Base-by-base conservation (phyloP, 139 green algal species). In the Chlamydomonas applanata region DNA sequence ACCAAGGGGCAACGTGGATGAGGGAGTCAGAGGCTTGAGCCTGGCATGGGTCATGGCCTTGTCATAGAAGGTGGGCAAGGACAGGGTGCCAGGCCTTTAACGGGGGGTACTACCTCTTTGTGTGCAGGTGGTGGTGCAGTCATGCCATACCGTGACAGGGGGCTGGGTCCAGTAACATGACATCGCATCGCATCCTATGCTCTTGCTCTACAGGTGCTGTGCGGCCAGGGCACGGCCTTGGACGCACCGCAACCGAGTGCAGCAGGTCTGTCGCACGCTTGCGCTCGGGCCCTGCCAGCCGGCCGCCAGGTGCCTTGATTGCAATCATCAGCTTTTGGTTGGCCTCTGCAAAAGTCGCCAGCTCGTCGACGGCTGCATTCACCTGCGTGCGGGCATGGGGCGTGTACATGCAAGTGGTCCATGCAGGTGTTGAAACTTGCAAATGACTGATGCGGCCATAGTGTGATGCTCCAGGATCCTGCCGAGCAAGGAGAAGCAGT, bases 301-400 rank as follows among this genome's bases (percentile, higher is more conserved):
- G 82, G 45, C 73, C 76, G 35, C 74, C 73, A 17, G 73, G 44
- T 2, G 34, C 36, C 14, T 75, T 56, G 13, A 66, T 56, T n/a
- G 71, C 69, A 16, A 34, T 54, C 62, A 95, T 76, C 32, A 89
- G 64, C n/a, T 69, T 71, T 0, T 49, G 22, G 27, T 81, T 91
- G 16, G 72, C 74, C 34, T 89, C 81, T n/a, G 88, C 86, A 52
- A 82, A 61, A 3, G 16, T 67, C 0, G 86, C 87, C 49, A 89
- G 33, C 72, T 95, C 88, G 35, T 93, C 88, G 19, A 95, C n/a
- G 0, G 90, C 88, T 0, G 84, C 78, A 63, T 95, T 95, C 11
- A 94, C 81, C 83, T 89, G 79, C 11, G n/a, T 13, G 59, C 59
- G 4, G 36, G 16, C 4, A 25, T 63, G 54, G 54, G 22, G 54